Percentiles rank a stretch among this genome's conserved stretches.
Evolutionary conservation across 2,329 filamentous ascomycete genomes (phyloP).

Genomic region (Tolypocladium capitatum): DNA sequence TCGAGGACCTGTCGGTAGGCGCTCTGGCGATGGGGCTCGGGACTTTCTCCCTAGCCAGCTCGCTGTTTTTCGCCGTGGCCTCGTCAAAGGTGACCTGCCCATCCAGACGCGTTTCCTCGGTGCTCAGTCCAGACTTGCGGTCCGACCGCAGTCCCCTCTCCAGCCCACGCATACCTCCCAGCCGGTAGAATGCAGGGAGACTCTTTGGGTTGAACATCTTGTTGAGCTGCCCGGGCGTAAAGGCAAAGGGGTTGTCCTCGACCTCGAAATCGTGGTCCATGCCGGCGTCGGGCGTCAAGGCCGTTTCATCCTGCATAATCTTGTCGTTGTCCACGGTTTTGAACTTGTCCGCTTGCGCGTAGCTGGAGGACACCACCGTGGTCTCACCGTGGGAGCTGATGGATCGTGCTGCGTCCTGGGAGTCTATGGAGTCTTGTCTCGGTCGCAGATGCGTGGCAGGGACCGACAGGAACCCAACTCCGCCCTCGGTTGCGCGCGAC

Average conservation of each 20-base stretch:
- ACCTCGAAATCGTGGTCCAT: slow-evolving; percentile 66
- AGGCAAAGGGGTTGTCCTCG: slow-evolving; percentile 73
- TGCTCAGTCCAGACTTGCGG: slow-evolving; percentile 57
- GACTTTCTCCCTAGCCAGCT: slow-evolving; percentile 19
- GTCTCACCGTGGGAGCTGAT: slow-evolving; percentile 50
- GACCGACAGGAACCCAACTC: slow-evolving; percentile 48
- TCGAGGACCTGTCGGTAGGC: slow-evolving; percentile 2
- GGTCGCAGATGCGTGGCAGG: slow-evolving; percentile 43
- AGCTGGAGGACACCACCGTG: slow-evolving; percentile 35
- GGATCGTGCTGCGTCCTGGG: slow-evolving; percentile 46
- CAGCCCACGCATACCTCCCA: slow-evolving; percentile 66
- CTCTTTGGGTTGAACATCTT: slow-evolving; percentile 89
- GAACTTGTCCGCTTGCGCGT: slow-evolving; percentile 28
- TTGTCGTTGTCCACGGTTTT: slow-evolving; percentile 32
- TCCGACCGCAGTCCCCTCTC: slow-evolving; percentile 68
- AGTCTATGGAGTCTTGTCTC: slow-evolving; percentile 57
- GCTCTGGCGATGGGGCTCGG: slow-evolving; percentile 1
- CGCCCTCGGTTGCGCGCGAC: slow-evolving; percentile 28
- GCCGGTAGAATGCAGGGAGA: slow-evolving; percentile 62
- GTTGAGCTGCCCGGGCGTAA: slow-evolving; percentile 67
- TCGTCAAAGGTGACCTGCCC: slow-evolving; percentile 61
- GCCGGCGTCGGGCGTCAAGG: slow-evolving; percentile 62
- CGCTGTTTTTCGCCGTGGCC: slow-evolving; percentile 32
- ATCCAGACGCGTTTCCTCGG: slow-evolving; percentile 56
- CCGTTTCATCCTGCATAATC: slow-evolving; percentile 52